Base-by-base conservation (phyloP, 2,329 filamentous ascomycete species). In the Balansia obtecta region DNA sequence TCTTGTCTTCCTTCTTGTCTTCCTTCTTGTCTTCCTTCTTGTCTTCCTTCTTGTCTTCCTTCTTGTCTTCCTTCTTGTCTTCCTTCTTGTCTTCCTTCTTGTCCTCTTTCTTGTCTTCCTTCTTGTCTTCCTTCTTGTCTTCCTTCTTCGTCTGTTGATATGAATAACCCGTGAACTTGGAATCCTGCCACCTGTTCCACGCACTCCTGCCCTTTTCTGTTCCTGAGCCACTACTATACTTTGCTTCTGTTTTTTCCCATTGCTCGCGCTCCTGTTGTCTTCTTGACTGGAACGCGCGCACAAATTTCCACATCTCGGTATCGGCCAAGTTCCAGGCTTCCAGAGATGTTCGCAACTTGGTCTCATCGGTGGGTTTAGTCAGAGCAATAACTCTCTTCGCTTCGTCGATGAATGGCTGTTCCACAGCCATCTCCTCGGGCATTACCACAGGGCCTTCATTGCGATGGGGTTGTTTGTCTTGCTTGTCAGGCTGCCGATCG, bases 221-320 rank as follows among this genome's bases (percentile, higher is more conserved):
- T 3, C 79, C 80, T n/a, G 77, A 76, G 18, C 80, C 80, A 9
- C 78, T 79, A 1, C 74, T 77, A 61, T 78, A 88, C 57, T 72
- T 75, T 54, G 74, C 74, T 68, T 88, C 83, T 53, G 85, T 77
- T 54, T 82, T 76, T 62, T 87, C 83, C 83, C 85, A 90, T 58
- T 76, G 71, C 56, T 71, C 63, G 51, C 84, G 70, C 70, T 88
- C 85, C 44, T 83, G 71, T 27, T 73, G 68, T 41, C 76, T 70
- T 38, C 85, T 69, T 16, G 83, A 84, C 47, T 81, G 68, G 55
- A 77, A 88, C 0, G 86, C 85, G 38, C 82, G 71, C 5, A 82
- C 75, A 60, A 90, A 90, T 59, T 78, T 79, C 86, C 86, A 91
- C 1, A 81, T 80, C 65, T 91, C 86, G 1, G 82, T 83, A 59